Base-by-base conservation (phyloP, 106 monocot genomes). In the Phalaenopsis aphrodite region DNA sequence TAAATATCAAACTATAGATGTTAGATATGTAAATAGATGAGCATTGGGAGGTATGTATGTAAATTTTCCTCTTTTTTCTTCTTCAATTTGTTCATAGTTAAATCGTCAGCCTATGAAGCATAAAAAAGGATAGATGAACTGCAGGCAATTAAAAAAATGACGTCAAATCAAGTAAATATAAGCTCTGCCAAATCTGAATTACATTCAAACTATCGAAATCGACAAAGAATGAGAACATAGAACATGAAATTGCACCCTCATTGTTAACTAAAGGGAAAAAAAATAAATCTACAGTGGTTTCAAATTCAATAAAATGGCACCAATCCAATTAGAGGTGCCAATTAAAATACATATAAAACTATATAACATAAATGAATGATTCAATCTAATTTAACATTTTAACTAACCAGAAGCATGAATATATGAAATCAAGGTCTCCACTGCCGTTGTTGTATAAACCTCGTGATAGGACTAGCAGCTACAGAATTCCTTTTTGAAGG, bases 351-450 rank as follows among this genome's bases (percentile, higher is more conserved):
- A 73, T 41, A 82, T 49, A 71, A 30, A 71, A 38, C 30, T 79
- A 82, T 85, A 82, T 85, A 56, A 82, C 61, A 82, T 79, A 86
- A 82, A 86, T 79, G 82, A 86, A 82, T 82, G 73, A 78, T 74
- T 74, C 82, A 69, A 69, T 69, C 69, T 69, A 69, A 69, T 39
- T 69, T 69, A 65, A 65, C 56, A 65, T 48, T 71, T 71, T 45
- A 82, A 78, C 56, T 71, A 41, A 47, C 78, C 78, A 14, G 42
- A 19, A 49, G 72, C 48, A 75, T 21, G 17, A 11, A 65, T 75
- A 42, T 79, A 78, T 49, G 36, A 24, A 24, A 30, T 65, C 8
- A 65, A 65, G 38, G 38, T 39, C 38, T 39, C 69, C 38, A 69
- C 69, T 37, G 69, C 3, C 69, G 11, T 69, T 39, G 69, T 69